These are phyloP conservation scores for Sordariomycetes sp. DNA, from an alignment of 2,329 filamentous ascomycete genomes.

Conservation along the genomic window DNA sequence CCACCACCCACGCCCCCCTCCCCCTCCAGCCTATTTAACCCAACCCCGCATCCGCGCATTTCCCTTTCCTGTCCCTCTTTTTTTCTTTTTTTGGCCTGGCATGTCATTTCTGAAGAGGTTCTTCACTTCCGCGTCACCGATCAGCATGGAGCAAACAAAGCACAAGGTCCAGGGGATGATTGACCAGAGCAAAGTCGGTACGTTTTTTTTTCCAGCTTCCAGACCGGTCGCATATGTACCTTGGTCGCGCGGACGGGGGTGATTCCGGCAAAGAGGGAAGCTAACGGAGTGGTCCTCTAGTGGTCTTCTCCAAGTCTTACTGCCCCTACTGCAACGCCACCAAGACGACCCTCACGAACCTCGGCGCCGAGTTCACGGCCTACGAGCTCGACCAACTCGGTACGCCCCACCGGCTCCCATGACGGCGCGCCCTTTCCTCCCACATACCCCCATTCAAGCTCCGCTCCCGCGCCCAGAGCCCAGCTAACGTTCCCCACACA, in stretches of 20 bases:
- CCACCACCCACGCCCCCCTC: not conserved
- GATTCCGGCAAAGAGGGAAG: not conserved
- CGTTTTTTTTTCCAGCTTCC: not conserved
- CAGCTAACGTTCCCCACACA: conserved; percentile 19
- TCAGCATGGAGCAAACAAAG: not conserved
- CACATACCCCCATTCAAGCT: no score
- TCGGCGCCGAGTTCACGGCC: conserved; percentile 58
- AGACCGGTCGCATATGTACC: not conserved
- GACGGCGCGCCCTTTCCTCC: not conserved
- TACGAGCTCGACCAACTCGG: conserved; percentile 59
- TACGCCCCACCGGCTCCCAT: not conserved
- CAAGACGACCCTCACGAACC: conserved; percentile 59
- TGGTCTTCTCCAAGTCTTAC: conserved; percentile 94
- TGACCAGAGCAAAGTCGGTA: not conserved
- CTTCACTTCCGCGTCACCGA: not conserved
- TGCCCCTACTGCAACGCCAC: conserved; percentile 82
- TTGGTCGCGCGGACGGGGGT: not conserved
- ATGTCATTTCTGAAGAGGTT: not conserved
- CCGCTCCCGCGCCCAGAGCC: not conserved
- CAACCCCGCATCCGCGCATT: not conserved
- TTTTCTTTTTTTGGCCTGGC: not conserved
- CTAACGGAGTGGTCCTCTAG: conserved; percentile 21
- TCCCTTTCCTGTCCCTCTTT: no score
- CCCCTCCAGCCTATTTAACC: not conserved
- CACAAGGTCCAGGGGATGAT: not conserved